Percentiles rank a stretch among this genome's conserved stretches.
Conservation (phyloP, 768 basidiomycete genomes). For the Agrocybe chaxingu region DNA sequence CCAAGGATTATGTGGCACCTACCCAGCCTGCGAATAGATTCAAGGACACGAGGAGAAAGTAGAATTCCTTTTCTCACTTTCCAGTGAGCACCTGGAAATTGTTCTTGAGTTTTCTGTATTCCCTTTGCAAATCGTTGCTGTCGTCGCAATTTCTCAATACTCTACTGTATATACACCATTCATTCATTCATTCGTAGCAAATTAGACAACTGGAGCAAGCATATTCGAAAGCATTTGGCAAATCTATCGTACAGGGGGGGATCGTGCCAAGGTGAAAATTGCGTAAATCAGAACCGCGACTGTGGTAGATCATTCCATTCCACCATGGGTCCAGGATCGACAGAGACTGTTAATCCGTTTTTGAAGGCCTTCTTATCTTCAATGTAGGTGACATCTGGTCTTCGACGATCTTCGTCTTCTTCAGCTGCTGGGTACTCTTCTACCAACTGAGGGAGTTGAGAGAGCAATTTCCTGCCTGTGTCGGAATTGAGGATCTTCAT, state of each 20-base stretch:
- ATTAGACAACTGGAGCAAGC: not conserved
- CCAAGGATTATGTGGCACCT: conserved; percentile 62
- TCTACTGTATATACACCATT: conserved; percentile 18
- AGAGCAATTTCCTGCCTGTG: conserved; percentile 44
- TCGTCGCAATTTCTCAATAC: conserved; percentile 11
- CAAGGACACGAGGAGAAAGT: conserved; percentile 42
- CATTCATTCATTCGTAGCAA: conserved; percentile 2
- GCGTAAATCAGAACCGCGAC: conserved; percentile 12
- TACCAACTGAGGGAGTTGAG: conserved; percentile 54
- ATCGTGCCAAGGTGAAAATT: not conserved
- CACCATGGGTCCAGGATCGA: conserved; percentile 63
- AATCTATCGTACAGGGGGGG: not conserved
- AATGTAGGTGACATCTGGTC: conserved; percentile 55
- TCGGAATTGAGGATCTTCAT: conserved; percentile 35
- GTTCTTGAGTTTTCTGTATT: conserved; percentile 15
- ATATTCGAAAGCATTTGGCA: not conserved
- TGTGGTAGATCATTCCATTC: conserved; percentile 73
- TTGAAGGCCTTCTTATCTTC: conserved; percentile 68
- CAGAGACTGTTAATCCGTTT: conserved; percentile 48
- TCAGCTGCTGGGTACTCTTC: conserved; percentile 53
- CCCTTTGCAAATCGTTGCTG: conserved; percentile 11
- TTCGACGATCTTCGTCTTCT: conserved; percentile 43
- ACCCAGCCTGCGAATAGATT: conserved; percentile 37
- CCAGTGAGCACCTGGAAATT: conserved; percentile 9
- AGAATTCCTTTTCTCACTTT: conserved; percentile 16